phyloP scores from a whole-genome alignment of 192 early-diverging fungal species.

The Entophlyctis luteolus region DNA sequence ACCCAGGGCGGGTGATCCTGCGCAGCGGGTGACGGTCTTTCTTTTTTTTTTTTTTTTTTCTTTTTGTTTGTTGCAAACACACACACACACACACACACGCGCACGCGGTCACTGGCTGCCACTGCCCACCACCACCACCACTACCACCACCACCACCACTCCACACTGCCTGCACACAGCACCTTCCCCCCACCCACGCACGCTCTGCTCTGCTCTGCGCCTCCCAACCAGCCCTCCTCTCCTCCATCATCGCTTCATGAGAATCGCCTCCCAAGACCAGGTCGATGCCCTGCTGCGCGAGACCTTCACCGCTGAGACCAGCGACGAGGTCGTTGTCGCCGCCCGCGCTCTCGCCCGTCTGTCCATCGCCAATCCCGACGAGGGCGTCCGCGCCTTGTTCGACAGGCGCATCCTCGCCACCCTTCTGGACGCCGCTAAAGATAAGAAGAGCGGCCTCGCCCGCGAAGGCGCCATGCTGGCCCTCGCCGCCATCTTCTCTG shows the following conservation, averaged over 20 bases:
- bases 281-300: slow-evolving; percentile 27
- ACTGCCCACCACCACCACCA: too few relatives aligned
- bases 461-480: slow-evolving; percentile 45
- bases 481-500: slow-evolving; percentile 27
- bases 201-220: too few relatives aligned
- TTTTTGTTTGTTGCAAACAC: too few relatives aligned
- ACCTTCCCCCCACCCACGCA: too few relatives aligned
- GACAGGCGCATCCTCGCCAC: slow-evolving; percentile 34
- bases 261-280: background rate
- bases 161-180: too few relatives aligned
- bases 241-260: too few relatives aligned
- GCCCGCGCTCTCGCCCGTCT: slow-evolving; percentile 35
- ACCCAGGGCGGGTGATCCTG: slow-evolving; percentile 9
- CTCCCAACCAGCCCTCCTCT: too few relatives aligned
- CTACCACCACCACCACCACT: too few relatives aligned
- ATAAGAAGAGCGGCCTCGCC: slow-evolving; percentile 50
- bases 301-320: slow-evolving; percentile 46
- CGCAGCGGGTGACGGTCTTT: background rate
- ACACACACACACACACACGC: too few relatives aligned
- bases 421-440: slow-evolving; percentile 29
- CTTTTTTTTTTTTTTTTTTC: too few relatives aligned
- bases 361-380: slow-evolving; percentile 21
- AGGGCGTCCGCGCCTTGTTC: slow-evolving; percentile 30
- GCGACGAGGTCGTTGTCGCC: slow-evolving; percentile 40
- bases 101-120: too few relatives aligned